These are phyloP conservation scores for Aureobasidium musti DNA, from an alignment of 2,329 filamentous ascomycete species.

Conservation along the genomic window DNA sequence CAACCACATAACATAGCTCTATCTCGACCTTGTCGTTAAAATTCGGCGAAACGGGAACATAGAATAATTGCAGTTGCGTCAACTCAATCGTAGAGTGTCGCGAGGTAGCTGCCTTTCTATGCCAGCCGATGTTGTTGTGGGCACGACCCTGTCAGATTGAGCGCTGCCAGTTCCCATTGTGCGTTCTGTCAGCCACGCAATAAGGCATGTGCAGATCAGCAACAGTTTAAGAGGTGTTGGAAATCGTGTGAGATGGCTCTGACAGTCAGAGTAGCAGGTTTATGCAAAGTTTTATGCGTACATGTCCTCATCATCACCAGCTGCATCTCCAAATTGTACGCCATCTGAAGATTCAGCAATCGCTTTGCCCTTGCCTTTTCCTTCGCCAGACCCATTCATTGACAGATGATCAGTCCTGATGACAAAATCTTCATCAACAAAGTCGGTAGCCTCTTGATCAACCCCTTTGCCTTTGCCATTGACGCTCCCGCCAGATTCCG, in stretches of 20 bases:
- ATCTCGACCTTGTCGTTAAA: no score
- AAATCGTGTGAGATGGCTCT: background rate
- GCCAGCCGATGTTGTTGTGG: no score
- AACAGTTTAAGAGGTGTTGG: background rate
- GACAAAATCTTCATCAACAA: slow-evolving; percentile 47
- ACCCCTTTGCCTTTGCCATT: slow-evolving; percentile 39
- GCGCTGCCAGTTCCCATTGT: background rate
- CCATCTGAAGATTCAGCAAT: slow-evolving; percentile 40
- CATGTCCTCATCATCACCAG: slow-evolving; percentile 47
- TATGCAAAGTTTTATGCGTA: slow-evolving; percentile 40
- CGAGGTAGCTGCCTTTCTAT: no score
- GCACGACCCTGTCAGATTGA: background rate
- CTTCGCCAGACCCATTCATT: slow-evolving; percentile 37
- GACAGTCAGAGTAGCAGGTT: background rate
- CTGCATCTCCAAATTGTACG: slow-evolving; percentile 46
- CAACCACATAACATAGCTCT: no score
- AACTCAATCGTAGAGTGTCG: no score
- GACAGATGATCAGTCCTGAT: slow-evolving; percentile 45
- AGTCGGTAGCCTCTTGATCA: slow-evolving; percentile 31
- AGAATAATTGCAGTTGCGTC: no score
- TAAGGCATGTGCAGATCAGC: background rate
- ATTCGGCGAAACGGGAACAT: no score
- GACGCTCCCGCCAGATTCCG: slow-evolving; percentile 33
- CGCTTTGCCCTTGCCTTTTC: slow-evolving; percentile 44
- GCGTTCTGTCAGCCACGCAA: background rate